Conservation (phyloP, 495 filamentous ascomycete species). For the Astrothelium macrocarpum region DNA sequence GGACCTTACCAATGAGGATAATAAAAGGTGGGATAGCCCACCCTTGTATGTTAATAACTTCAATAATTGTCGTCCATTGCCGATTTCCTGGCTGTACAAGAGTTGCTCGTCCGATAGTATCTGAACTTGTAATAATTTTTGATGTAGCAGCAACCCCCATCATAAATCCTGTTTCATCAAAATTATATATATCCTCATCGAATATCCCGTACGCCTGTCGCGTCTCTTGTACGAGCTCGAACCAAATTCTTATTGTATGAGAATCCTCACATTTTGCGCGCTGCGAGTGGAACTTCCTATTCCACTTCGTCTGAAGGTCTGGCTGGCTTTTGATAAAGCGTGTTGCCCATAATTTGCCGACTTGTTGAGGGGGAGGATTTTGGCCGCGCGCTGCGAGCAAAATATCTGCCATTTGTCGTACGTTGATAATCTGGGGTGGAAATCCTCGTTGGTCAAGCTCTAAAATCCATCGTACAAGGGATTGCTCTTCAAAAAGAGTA, state of each 20-base stretch:
- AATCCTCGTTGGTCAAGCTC: no score
- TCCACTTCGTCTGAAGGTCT: no score
- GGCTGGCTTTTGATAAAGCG: no score
- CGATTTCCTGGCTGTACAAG: not conserved
- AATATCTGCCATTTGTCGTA: no score
- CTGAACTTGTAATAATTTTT: not conserved
- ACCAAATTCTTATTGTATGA: not conserved
- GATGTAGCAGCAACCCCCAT: not conserved
- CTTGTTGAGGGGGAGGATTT: no score
- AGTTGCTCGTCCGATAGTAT: not conserved
- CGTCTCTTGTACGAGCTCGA: not conserved
- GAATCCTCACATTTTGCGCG: not conserved
- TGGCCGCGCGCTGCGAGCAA: no score
- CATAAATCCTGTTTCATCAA: not conserved
- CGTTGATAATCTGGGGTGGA: no score
- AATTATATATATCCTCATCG: not conserved
- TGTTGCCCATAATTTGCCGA: no score
- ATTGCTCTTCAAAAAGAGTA: no score
- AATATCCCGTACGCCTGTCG: not conserved
- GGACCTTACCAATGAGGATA: slow-evolving; percentile 19
- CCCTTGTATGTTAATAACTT: slow-evolving; percentile 17
- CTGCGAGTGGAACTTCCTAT: not conserved
- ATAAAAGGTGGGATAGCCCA: slow-evolving; percentile 22
- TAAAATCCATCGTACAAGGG: no score
- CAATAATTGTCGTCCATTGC: slow-evolving; percentile 12